Evolutionary conservation across 2,329 filamentous ascomycete species (phyloP).

Genomic region (Cladophialophora immunda): DNA sequence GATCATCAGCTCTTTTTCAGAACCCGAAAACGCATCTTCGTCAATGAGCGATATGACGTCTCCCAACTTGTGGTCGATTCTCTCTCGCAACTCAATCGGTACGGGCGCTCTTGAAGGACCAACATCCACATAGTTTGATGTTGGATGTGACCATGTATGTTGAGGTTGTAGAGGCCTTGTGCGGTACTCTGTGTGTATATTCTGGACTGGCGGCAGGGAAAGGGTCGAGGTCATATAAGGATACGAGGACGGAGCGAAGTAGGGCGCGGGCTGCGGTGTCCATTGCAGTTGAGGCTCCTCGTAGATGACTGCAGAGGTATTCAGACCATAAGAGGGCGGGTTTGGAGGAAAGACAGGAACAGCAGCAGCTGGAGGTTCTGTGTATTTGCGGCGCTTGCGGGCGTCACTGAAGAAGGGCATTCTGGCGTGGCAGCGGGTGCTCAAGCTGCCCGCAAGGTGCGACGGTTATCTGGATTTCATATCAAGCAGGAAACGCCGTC

Average conservation of each 20-base stretch:
- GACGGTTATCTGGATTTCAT: neutral
- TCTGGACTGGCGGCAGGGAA: slow-evolving; percentile 15
- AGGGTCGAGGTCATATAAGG: slow-evolving; percentile 23
- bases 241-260: neutral
- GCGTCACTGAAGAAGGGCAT: slow-evolving; percentile 28
- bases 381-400: slow-evolving; percentile 26
- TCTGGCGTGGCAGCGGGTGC: neutral
- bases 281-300: slow-evolving; percentile 23
- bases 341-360: slow-evolving; percentile 13
- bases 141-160: slow-evolving; percentile 24
- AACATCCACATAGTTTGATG: neutral
- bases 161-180: slow-evolving; percentile 16
- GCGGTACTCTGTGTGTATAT: slow-evolving; percentile 7
- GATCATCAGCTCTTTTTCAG: slow-evolving; percentile 46
- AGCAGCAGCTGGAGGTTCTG: slow-evolving; percentile 4
- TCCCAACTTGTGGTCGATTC: slow-evolving; percentile 70
- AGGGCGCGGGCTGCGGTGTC: slow-evolving; percentile 21
- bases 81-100: slow-evolving; percentile 51
- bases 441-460: neutral
- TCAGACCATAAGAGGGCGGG: slow-evolving; percentile 17
- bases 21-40: slow-evolving; percentile 63
- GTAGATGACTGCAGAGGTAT: slow-evolving; percentile 1
- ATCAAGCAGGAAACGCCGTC: neutral
- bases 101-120: neutral
- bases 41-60: slow-evolving; percentile 77